Evolutionary conservation across 768 basidiomycete species (phyloP).

Genomic region (Mycena rebaudengoi): DNA sequence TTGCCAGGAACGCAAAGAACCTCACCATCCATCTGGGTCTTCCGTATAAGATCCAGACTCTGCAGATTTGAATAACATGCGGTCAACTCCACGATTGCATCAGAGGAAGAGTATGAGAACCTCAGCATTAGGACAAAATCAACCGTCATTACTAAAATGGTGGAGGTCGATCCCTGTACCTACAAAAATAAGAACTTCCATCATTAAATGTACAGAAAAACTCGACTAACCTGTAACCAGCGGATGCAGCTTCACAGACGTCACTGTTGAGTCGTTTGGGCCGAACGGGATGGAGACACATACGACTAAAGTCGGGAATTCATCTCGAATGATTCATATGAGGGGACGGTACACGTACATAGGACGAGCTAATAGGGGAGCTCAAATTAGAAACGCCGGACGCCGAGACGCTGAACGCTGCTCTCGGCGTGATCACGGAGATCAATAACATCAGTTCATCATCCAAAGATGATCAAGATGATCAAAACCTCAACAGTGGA

Average conservation of each 20-base stretch:
- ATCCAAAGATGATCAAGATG: too few species aligned
- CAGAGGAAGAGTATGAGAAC: too few species aligned
- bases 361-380: neutral
- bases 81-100: too few species aligned
- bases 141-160: neutral
- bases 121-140: constrained; percentile 13
- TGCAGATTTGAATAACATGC: neutral
- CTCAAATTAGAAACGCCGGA: too few species aligned
- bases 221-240: neutral
- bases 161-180: constrained; percentile 6
- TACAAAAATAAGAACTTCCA: neutral
- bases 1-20: neutral
- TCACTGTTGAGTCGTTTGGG: neutral
- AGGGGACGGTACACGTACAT: neutral
- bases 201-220: neutral
- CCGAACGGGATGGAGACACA: neutral
- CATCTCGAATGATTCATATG: neutral
- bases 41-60: constrained; percentile 8
- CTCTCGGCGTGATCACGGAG: too few species aligned
- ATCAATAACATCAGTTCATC: too few species aligned
- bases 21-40: neutral
- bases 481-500: too few species aligned
- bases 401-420: too few species aligned
- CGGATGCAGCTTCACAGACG: neutral
- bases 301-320: neutral